Conservation (phyloP, 1,284 basidiomycete species). For the Earliella scabrosa region DNA sequence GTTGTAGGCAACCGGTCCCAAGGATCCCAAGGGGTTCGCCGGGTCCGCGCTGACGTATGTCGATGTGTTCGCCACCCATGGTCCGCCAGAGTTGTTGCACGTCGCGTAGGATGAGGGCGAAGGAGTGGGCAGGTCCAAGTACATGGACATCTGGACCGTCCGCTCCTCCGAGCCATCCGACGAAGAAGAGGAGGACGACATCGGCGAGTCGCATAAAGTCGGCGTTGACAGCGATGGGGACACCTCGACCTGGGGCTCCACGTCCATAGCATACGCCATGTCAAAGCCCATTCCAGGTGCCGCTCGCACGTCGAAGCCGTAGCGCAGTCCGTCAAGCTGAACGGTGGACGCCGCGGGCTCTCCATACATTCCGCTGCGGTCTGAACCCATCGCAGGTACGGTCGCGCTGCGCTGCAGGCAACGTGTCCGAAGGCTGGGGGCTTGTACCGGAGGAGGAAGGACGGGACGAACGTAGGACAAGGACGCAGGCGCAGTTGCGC, state of each 20-base stretch:
- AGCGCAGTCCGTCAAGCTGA: background rate
- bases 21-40: constrained; percentile 15
- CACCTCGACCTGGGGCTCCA: constrained; percentile 20
- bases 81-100: constrained; percentile 2
- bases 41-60: constrained; percentile 17
- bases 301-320: constrained; percentile 8
- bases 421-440: constrained; percentile 12
- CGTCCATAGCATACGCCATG: constrained; percentile 10
- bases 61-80: constrained; percentile 20
- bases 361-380: constrained; percentile 1
- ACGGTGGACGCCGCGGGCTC: background rate
- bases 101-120: constrained; percentile 24
- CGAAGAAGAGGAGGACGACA: constrained; percentile 34
- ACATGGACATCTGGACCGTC: constrained; percentile 35
- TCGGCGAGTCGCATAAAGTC: constrained; percentile 33
- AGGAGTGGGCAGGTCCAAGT: constrained; percentile 31
- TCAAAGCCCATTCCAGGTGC: constrained; percentile 17
- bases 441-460: constrained; percentile 16
- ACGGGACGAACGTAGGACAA: constrained; percentile 1
- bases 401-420: constrained; percentile 31
- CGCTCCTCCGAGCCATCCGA: constrained; percentile 38
- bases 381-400: constrained; percentile 21
- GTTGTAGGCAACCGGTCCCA: background rate
- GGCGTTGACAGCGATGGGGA: constrained; percentile 35
- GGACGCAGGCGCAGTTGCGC: background rate